Evolutionary conservation across 331 rosid species (phyloP), one percentile per base, ranked within the genome.

Genomic region (Cydonia oblonga): DNA sequence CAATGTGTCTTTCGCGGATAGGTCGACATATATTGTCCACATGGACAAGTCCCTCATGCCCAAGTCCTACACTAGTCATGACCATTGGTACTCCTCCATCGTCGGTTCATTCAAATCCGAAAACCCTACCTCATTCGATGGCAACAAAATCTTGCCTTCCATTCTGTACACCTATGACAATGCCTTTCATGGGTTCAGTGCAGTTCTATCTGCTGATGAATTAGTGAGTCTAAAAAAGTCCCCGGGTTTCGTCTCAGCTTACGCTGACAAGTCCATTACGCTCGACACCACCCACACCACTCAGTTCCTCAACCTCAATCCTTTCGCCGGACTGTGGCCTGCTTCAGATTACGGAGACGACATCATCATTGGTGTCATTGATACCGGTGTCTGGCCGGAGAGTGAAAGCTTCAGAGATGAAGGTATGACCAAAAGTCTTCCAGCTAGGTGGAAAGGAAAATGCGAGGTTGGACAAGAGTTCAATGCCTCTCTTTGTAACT

Each of bases 111-210:
- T 82, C 68, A 64, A 70, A 33, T 9, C 15, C 18, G n/a, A 61
- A 2, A 0, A 11, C 15, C 64, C 23, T 22, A 18, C 29, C 28
- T 38, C 33, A 5, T 32, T 35, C 42, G 46, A 51, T 68, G 28
- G 2, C 51, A 15, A 52, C 20, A 69, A 15, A 30, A 3, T 19
- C 22, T 3, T 46, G 4, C 51, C 77, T 8, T 30, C 54, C 66
- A 57, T 64, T 70, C 1, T 86, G 10, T 84, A 81, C 87, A 40
- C 81, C 2, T 83, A 83, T 42, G 75, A 81, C 16, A 28, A 76
- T 70, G 90, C 82, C n/a, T 58, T 85, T 69, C 84, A 84, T 79
- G 90, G 92, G 3, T 89, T 89, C 71, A 83, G 85, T 57, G 88
- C 88, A 20, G 52, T 64, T 23, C 64, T 89, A 2, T 68, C 87